These are phyloP conservation scores for Limnanthes douglasii DNA, from an alignment of 345 rosid species.

Conservation along the genomic window DNA sequence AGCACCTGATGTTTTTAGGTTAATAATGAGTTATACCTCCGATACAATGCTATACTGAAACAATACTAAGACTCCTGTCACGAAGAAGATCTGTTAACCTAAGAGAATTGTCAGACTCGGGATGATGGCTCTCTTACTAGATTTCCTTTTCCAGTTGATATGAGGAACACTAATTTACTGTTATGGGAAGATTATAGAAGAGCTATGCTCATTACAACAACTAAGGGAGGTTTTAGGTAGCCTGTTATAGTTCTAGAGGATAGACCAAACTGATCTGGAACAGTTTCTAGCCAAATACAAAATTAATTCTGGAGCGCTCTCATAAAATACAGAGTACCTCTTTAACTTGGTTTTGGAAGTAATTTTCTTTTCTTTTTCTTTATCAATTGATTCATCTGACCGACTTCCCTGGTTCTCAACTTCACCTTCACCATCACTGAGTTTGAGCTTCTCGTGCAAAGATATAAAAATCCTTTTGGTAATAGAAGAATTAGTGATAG, in stretches of 20 bases:
- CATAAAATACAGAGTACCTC: slow-evolving; percentile 24
- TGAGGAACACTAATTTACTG: not conserved
- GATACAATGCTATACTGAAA: too few relatives aligned
- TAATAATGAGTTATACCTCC: too few relatives aligned
- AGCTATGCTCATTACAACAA: not conserved
- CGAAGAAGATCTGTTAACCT: too few relatives aligned
- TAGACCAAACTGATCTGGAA: too few relatives aligned
- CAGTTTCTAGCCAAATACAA: not conserved
- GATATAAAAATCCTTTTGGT: slow-evolving; percentile 42
- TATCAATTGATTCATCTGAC: slow-evolving; percentile 16
- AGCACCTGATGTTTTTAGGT: too few relatives aligned
- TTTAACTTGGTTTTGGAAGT: slow-evolving; percentile 20
- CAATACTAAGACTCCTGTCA: too few relatives aligned
- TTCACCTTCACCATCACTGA: slow-evolving; percentile 30
- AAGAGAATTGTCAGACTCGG: too few relatives aligned
- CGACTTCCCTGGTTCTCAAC: slow-evolving; percentile 13
- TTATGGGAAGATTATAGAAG: not conserved
- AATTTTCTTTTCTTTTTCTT: slow-evolving; percentile 16
- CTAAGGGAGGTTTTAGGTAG: too few relatives aligned
- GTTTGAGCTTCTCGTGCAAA: slow-evolving; percentile 38
- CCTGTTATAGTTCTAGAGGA: too few relatives aligned
- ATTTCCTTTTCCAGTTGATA: too few relatives aligned
- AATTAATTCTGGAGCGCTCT: not conserved
- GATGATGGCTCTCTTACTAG: too few relatives aligned
- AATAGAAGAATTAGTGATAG: slow-evolving; percentile 51